phyloP scores from a whole-genome alignment of 2,329 filamentous ascomycete genomes.

The Colletotrichum musae region DNA sequence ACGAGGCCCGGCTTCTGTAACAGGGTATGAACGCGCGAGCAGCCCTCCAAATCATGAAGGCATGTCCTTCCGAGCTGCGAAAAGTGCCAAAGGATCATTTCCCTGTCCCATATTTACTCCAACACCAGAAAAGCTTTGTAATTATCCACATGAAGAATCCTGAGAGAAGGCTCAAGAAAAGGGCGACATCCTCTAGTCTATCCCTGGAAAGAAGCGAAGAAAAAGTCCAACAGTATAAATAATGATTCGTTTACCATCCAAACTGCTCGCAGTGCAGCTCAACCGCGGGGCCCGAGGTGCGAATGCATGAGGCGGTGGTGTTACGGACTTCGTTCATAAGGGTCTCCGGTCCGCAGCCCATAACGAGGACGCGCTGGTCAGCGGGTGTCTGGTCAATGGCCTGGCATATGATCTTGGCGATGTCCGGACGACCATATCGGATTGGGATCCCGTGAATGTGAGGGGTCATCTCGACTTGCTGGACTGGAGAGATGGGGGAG shows the following conservation, averaged over 20 bases:
- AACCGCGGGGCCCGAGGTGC: conserved; percentile 57
- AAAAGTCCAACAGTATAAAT: not conserved
- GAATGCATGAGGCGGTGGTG: conserved; percentile 57
- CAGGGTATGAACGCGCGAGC: conserved; percentile 24
- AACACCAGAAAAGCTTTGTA: conserved; percentile 21
- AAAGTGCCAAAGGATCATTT: conserved; percentile 1
- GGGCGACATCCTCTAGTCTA: not conserved
- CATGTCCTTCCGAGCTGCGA: conserved; percentile 12
- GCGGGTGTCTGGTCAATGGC: conserved; percentile 47
- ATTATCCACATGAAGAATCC: conserved; percentile 22
- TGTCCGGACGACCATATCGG: conserved; percentile 54
- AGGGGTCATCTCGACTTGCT: conserved; percentile 10
- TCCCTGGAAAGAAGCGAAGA: not conserved
- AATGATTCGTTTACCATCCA: conserved; percentile 52
- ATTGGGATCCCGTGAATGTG: conserved; percentile 45
- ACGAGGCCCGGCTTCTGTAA: conserved; percentile 27
- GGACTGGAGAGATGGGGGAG: conserved; percentile 32
- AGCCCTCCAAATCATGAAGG: conserved; percentile 6
- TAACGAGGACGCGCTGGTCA: conserved; percentile 56
- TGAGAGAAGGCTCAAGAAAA: not conserved
- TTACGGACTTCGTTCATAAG: conserved; percentile 60
- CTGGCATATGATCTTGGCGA: conserved; percentile 52
- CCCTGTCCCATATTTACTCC: conserved; percentile 29
- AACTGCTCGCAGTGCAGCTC: conserved; percentile 66
- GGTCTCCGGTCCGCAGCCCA: conserved; percentile 62